Percentiles rank a stretch among this genome's conserved stretches.
These are phyloP conservation scores for Botryobasidium botryosum DNA, from an alignment of 768 basidiomycete species.

Conservation along the genomic window DNA sequence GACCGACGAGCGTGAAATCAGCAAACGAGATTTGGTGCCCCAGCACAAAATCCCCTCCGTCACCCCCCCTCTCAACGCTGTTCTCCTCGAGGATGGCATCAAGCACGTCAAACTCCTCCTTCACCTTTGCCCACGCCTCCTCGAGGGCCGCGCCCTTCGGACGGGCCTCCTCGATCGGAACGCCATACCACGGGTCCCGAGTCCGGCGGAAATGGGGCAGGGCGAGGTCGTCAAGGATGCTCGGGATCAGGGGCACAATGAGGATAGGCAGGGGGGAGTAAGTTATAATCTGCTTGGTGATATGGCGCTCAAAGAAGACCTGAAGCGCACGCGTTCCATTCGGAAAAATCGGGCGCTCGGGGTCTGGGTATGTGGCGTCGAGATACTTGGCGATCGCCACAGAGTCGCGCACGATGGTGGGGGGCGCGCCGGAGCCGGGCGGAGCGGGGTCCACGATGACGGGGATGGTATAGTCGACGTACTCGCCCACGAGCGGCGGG, in stretches of 20 bases:
- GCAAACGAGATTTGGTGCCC: constrained; percentile 52
- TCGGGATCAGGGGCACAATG: background rate
- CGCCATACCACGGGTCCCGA: background rate
- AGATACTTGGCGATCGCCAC: constrained; percentile 6
- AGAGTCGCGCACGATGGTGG: constrained; percentile 5
- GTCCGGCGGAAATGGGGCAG: background rate
- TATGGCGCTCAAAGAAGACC: constrained; percentile 1
- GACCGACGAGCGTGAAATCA: constrained; percentile 55
- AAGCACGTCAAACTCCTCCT: constrained; percentile 3
- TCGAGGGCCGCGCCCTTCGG: background rate
- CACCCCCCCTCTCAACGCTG: too few species aligned
- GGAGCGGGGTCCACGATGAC: constrained; percentile 32
- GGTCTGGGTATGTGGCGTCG: constrained; percentile 21
- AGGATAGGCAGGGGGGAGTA: background rate
- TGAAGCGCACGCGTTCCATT: constrained; percentile 2
- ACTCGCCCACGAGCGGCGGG: background rate
- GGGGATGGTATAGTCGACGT: constrained; percentile 5
- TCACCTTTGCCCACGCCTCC: background rate
- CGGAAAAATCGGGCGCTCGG: constrained; percentile 1
- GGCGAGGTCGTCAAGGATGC: background rate
- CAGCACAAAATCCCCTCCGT: constrained; percentile 19
- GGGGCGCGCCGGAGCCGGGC: constrained; percentile 16
- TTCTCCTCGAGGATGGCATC: constrained; percentile 6
- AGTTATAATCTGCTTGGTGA: constrained; percentile 21
- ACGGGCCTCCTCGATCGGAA: background rate